Evolutionary conservation across 179 eudicot species (phyloP), one percentile per base, ranked within the genome.

Genomic region (Drosera spatulata): DNA sequence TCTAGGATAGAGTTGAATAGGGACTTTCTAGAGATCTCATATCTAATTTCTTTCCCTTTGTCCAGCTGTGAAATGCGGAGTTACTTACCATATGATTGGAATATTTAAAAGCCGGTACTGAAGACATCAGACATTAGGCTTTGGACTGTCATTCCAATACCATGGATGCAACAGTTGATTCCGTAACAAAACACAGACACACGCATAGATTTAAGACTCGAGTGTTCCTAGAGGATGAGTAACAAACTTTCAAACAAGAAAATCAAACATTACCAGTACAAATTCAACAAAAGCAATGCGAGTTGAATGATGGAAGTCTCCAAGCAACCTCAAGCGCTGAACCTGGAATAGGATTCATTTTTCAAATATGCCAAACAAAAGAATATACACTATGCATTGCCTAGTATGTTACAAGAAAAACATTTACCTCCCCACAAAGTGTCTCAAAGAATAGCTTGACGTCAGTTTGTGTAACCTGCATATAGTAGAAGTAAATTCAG

Each of bases 361-460:
- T 15, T 42, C 8, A 40, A 55, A 37, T 2, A 55, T 55, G 41
- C 39, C 33, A 22, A 22, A 22, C 33, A 22, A 22, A 55, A 7
- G 13, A 9, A 14, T 22, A 53, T n/a, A 12, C 15, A 22, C 1
- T n/a, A 14, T 53, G 13, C 37, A 8, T 9, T 7, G 3, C 14
- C 7, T 55, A 10, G 8, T 15, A 13, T 39, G 9, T 41, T 9
- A 39, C 15, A 12, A 50, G 39, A 37, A 12, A 63, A 44, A 8
- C 6, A 75, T 86, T 62, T 59, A 93, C 99, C 95, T 93, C 88
- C 70, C 99, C 99, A 70, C 99, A 93, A 46, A 79, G 43, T 43
- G 86, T 49, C 63, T 89, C 97, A 62, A 93, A 93, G 75, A 89
- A 93, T 62, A 80, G 72, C 68, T 85, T 86, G 67, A 93, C 82